A percentile compares a stretch with the other conserved stretches of the same genome.
Conservation (phyloP, 352 stramenopile species). For the Bremia lactucae region DNA sequence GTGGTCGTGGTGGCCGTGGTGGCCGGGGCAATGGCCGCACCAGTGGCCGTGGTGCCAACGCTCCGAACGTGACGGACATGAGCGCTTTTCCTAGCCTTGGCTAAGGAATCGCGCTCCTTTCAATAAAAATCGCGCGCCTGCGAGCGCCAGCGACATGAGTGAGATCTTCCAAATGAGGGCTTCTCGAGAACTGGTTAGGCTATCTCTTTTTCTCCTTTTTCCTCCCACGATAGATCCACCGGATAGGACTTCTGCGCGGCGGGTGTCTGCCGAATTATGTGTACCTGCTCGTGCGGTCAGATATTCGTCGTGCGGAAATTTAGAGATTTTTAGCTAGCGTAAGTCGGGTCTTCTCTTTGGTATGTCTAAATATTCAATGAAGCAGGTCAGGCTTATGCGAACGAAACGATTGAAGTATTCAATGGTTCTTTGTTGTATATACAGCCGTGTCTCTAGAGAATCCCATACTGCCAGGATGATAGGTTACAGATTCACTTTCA, state of each 20-base stretch:
- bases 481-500: too few relatives aligned
- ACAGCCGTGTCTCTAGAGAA: background rate
- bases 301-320: conserved; percentile 40
- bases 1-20: conserved; percentile 47
- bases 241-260: conserved; percentile 46
- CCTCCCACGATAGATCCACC: conserved; percentile 46
- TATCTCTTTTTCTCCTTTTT: conserved; percentile 47
- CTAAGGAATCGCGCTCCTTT: conserved; percentile 27
- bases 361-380: conserved; percentile 74
- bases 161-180: conserved; percentile 32
- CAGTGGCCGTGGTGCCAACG: conserved; percentile 24
- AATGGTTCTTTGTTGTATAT: background rate
- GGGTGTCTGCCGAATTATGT: conserved; percentile 34
- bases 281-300: conserved; percentile 17
- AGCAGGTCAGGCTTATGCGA: conserved; percentile 45
- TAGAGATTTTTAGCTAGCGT: conserved; percentile 72
- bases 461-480: too few relatives aligned
- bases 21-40: conserved; percentile 35
- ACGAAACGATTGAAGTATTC: conserved; percentile 30
- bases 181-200: conserved; percentile 28
- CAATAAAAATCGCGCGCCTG: conserved; percentile 22
- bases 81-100: conserved; percentile 77
- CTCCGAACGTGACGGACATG: conserved; percentile 75
- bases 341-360: conserved; percentile 45
- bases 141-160: conserved; percentile 43